These are phyloP conservation scores for Fomitopsis schrenkii DNA, from an alignment of 1,284 basidiomycete genomes.

Conservation along the genomic window DNA sequence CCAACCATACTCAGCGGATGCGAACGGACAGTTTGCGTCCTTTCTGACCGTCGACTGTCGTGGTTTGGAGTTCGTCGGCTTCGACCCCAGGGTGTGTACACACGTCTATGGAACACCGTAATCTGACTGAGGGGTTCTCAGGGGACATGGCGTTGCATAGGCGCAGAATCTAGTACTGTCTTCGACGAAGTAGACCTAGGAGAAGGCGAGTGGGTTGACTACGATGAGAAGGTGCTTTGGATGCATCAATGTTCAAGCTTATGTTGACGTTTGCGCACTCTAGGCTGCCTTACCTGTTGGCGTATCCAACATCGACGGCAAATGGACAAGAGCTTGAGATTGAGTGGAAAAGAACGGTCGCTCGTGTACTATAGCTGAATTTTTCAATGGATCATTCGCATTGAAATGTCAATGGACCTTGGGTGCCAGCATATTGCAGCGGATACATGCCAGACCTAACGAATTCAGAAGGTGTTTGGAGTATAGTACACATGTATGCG, in stretches of 20 bases:
- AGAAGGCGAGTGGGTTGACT: constrained; percentile 74
- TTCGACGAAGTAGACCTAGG: constrained; percentile 64
- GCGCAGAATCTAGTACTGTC: constrained; percentile 43
- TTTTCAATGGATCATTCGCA: not conserved
- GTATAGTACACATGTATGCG: not conserved
- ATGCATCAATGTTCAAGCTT: not conserved
- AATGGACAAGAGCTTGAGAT: constrained; percentile 61
- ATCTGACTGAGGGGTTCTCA: constrained; percentile 23
- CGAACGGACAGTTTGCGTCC: constrained; percentile 54
- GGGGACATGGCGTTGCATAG: constrained; percentile 72
- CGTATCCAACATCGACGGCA: constrained; percentile 54
- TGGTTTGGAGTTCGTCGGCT: constrained; percentile 71
- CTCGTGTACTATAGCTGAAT: not conserved
- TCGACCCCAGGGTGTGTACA: constrained; percentile 54
- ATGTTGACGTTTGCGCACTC: not conserved
- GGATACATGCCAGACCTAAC: not conserved
- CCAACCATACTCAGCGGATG: constrained; percentile 54
- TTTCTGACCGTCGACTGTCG: constrained; percentile 71
- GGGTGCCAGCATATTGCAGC: not conserved
- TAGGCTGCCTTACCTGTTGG: constrained; percentile 63
- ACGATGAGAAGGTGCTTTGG: constrained; percentile 69
- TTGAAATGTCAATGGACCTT: no score
- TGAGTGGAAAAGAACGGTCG: not conserved
- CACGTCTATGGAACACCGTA: not conserved
- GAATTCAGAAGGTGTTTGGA: not conserved